Conservation (phyloP, 352 stramenopile species). For the Phytophthora pistaciae region DNA sequence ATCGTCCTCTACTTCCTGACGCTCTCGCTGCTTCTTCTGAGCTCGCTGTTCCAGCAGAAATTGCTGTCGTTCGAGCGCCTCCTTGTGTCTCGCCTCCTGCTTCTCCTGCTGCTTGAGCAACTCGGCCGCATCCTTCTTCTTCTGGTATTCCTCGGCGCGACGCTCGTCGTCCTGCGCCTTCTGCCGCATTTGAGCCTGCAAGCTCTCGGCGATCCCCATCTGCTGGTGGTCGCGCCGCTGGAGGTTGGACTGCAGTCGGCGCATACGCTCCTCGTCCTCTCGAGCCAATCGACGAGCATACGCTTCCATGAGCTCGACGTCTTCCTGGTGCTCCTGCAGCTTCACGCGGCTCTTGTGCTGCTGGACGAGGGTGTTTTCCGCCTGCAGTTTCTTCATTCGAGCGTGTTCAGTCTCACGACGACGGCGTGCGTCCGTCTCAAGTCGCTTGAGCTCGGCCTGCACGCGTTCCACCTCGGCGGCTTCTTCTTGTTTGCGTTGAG, state of each 20-base stretch:
- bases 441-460: constrained; percentile 55
- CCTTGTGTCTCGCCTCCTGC: constrained; percentile 43
- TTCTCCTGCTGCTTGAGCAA: constrained; percentile 41
- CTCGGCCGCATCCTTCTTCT: constrained; percentile 53
- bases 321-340: constrained; percentile 57
- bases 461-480: constrained; percentile 63
- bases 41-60: constrained; percentile 56
- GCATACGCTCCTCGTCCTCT: constrained; percentile 68
- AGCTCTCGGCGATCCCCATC: constrained; percentile 43
- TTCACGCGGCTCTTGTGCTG: constrained; percentile 48
- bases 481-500: constrained; percentile 51
- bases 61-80: constrained; percentile 65
- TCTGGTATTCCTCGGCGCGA: constrained; percentile 72
- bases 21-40: constrained; percentile 65
- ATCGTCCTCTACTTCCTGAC: constrained; percentile 69
- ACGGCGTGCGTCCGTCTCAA: constrained; percentile 50
- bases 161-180: constrained; percentile 65
- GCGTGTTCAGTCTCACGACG: constrained; percentile 55
- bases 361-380: constrained; percentile 58
- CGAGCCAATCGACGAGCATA: constrained; percentile 65
- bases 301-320: constrained; percentile 77
- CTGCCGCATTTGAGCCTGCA: constrained; percentile 61
- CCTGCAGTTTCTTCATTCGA: constrained; percentile 57
- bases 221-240: constrained; percentile 52
- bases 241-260: constrained; percentile 51